A percentile compares a stretch with the other conserved stretches of the same genome.
Evolutionary conservation across 148 eudicot genomes (phyloP).

Genomic region (Pharnaceum exiguum): DNA sequence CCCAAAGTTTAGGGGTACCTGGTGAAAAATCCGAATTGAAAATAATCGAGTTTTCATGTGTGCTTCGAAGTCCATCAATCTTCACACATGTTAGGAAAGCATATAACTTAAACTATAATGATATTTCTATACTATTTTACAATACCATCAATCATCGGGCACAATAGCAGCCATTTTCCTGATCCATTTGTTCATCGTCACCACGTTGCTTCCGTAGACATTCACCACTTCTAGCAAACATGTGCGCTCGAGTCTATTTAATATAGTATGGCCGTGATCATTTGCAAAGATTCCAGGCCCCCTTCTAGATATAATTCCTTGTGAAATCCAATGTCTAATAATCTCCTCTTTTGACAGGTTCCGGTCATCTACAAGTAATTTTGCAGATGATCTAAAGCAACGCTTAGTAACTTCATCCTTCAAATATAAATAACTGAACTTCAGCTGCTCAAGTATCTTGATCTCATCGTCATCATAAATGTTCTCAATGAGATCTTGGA

Average conservation of each 20-base stretch:
- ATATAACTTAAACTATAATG: too few relatives aligned
- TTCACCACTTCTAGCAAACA: conserved; percentile 1
- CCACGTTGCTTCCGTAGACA: background rate
- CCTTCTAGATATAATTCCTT: background rate
- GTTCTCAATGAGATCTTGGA: background rate
- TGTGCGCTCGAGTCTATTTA: conserved; percentile 11
- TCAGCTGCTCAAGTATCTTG: conserved; percentile 10
- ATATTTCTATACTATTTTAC: too few relatives aligned
- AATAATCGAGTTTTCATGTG: too few relatives aligned
- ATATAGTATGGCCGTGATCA: conserved; percentile 13
- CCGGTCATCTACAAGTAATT: background rate
- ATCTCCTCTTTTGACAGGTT: background rate
- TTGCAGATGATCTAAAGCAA: conserved; percentile 2
- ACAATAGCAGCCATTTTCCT: conserved; percentile 19
- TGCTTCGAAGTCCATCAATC: too few relatives aligned
- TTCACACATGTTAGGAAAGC: too few relatives aligned
- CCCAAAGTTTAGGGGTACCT: too few relatives aligned
- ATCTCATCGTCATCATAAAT: conserved; percentile 11
- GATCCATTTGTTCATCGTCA: conserved; percentile 19
- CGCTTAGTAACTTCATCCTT: background rate
- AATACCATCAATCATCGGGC: too few relatives aligned
- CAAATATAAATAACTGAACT: conserved; percentile 5
- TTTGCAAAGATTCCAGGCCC: too few relatives aligned
- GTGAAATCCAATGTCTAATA: background rate
- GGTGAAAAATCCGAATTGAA: too few relatives aligned